Base-by-base conservation (phyloP, 2,329 filamentous ascomycete genomes). In the Fusarium cicatricum region DNA sequence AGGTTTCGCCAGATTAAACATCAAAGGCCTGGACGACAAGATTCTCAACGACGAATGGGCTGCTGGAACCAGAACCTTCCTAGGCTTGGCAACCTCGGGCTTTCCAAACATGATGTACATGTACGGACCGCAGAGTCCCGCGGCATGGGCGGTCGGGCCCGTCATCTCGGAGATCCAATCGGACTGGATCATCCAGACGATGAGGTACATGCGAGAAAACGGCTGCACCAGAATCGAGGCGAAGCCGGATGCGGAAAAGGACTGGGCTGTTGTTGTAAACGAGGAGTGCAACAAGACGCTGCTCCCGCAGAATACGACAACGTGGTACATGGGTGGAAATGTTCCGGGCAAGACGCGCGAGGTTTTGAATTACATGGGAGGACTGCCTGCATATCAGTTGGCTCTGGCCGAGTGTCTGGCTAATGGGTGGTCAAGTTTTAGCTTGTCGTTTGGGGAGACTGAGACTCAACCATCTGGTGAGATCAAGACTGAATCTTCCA, bases 321-420 rank as follows among this genome's bases (percentile, higher is more conserved):
- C 47, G 11, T 55, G 52, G 52, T 52, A 52, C 23, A 52, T 55
- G 52, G 47, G 52, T 2, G 52, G 46, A 5, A 55, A 55, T 23
- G 41, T 55, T 9, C 47, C 52, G 5, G 52, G 47, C 1, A 55
- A 55, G 36, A 16, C 36, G 4, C 31, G 47, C 1, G 47, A 55
- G 32, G 34, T 36, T n/a, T 38, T 55, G 52, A 52, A 51, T 19
- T 55, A 55, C 28, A 45, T 52, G 39, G 52, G 46, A 17, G 52
- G 52, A 2, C 17, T 55, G 17, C 31, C 47, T 3, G 34, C 36
- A 11, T 52, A 55, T 21, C 36, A 40, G 12, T 21, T 8, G 16
- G 47, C 47, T 28, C 32, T 52, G 6, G 17, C 46, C 4, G 36
- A 42, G 11, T 52, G 47, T 40, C 11, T 32, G 14, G 2, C 14